A percentile compares a stretch with the other conserved stretches of the same genome.
phyloP scores from a whole-genome alignment of 441 rosid species.

The Pelargonium australe region DNA sequence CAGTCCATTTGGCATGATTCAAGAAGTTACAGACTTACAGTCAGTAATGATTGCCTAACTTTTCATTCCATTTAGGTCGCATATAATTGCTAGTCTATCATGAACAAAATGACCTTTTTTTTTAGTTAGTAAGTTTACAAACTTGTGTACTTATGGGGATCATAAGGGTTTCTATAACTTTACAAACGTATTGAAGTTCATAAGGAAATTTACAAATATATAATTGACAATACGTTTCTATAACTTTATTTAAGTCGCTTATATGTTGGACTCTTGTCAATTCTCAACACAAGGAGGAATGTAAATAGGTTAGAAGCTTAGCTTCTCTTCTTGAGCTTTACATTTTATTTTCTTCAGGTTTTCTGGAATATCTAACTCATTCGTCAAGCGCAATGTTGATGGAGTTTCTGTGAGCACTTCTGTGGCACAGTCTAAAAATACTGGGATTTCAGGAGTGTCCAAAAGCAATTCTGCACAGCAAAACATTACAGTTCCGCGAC shows the following conservation, averaged over 20 bases:
- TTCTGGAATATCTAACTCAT: slow-evolving; percentile 61
- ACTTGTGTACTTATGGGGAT: not conserved
- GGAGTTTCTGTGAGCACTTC: slow-evolving; percentile 31
- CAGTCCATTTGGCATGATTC: not conserved
- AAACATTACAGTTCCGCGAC: slow-evolving; percentile 23
- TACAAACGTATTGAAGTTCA: too few species aligned
- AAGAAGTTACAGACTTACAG: not conserved
- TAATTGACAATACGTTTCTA: too few species aligned
- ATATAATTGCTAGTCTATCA: not conserved
- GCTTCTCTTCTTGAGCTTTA: slow-evolving; percentile 13
- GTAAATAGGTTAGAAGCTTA: not conserved
- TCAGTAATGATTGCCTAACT: not conserved
- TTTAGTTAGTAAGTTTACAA: not conserved
- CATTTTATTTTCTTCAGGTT: slow-evolving; percentile 42
- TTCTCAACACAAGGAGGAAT: not conserved
- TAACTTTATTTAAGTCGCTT: not conserved
- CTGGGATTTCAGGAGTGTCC: slow-evolving; percentile 28
- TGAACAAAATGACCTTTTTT: not conserved
- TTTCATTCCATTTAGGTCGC: not conserved
- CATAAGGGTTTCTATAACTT: not conserved
- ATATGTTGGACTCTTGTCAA: not conserved
- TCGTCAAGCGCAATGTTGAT: slow-evolving; percentile 46
- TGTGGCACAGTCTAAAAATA: slow-evolving; percentile 28
- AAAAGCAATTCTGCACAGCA: slow-evolving; percentile 24
- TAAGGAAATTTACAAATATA: too few species aligned